phyloP scores from a whole-genome alignment of 768 basidiomycete genomes.

The Kwoniella shandongensis region DNA sequence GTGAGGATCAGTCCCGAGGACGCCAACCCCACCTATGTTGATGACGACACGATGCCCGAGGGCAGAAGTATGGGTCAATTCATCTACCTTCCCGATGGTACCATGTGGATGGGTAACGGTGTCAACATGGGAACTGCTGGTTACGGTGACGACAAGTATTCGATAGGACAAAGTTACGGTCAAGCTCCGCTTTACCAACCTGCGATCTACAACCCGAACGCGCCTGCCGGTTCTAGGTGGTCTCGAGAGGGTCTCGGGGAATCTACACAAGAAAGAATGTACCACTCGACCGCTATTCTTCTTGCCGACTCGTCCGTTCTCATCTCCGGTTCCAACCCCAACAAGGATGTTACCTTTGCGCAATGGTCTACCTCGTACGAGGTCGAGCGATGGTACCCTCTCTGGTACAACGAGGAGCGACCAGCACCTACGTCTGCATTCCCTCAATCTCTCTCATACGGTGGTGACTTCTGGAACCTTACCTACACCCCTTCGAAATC shows the following conservation, averaged over 20 bases:
- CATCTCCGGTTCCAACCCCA: conserved; percentile 74
- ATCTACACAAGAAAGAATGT: conserved; percentile 73
- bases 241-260: conserved; percentile 62
- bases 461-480: conserved; percentile 76
- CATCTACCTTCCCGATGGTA: conserved; percentile 63
- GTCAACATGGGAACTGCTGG: conserved; percentile 84
- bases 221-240: conserved; percentile 70
- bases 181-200: conserved; percentile 74
- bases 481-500: conserved; percentile 67
- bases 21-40: conserved; percentile 45
- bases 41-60: conserved; percentile 51
- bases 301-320: conserved; percentile 83
- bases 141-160: conserved; percentile 65
- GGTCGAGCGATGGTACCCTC: conserved; percentile 90
- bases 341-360: conserved; percentile 66
- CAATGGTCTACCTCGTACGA: conserved; percentile 67
- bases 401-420: conserved; percentile 74
- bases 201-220: conserved; percentile 78
- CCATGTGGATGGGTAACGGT: conserved; percentile 56
- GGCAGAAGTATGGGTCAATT: conserved; percentile 82
- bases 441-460: conserved; percentile 74
- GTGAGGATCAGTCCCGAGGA: conserved; percentile 72
- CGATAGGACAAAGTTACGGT: conserved; percentile 61
- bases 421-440: conserved; percentile 66
- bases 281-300: conserved; percentile 86